phyloP scores from a whole-genome alignment of 352 stramenopile species.

The Globisporangium takayamanum region DNA sequence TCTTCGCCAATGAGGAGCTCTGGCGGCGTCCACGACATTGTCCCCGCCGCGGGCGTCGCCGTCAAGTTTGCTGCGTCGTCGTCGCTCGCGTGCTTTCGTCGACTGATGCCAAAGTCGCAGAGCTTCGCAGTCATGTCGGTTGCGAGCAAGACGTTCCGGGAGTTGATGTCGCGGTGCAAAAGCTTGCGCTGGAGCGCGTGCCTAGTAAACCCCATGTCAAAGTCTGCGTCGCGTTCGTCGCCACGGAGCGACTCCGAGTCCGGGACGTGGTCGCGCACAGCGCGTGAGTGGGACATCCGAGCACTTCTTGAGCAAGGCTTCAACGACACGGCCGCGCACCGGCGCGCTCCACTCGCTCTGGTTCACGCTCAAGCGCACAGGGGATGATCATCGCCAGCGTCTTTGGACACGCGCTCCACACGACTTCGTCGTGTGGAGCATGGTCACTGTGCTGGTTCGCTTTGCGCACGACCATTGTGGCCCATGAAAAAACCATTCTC shows the following conservation, averaged over 20 bases:
- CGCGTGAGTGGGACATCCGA: constrained; percentile 39
- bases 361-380: constrained; percentile 28
- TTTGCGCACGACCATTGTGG: too few relatives aligned
- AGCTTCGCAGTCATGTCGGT: constrained; percentile 41
- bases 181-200: constrained; percentile 26
- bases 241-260: constrained; percentile 12
- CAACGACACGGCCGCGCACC: constrained; percentile 24
- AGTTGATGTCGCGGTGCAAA: constrained; percentile 14
- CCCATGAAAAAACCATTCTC: background rate
- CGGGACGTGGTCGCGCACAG: constrained; percentile 26
- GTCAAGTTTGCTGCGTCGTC: constrained; percentile 46
- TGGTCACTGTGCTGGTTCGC: constrained; percentile 19
- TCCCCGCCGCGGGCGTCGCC: constrained; percentile 38
- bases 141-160: constrained; percentile 11
- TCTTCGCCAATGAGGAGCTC: constrained; percentile 56
- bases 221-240: constrained; percentile 31
- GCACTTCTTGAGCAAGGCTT: constrained; percentile 50
- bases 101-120: constrained; percentile 63
- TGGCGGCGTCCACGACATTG: constrained; percentile 59
- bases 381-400: constrained; percentile 53
- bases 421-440: constrained; percentile 50
- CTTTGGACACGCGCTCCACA: constrained; percentile 40
- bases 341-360: constrained; percentile 37
- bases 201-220: constrained; percentile 35
- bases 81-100: constrained; percentile 30